These are phyloP conservation scores for Sugiyamaella pinicola DNA, from an alignment of 1,139 yeast species.

Conservation along the genomic window DNA sequence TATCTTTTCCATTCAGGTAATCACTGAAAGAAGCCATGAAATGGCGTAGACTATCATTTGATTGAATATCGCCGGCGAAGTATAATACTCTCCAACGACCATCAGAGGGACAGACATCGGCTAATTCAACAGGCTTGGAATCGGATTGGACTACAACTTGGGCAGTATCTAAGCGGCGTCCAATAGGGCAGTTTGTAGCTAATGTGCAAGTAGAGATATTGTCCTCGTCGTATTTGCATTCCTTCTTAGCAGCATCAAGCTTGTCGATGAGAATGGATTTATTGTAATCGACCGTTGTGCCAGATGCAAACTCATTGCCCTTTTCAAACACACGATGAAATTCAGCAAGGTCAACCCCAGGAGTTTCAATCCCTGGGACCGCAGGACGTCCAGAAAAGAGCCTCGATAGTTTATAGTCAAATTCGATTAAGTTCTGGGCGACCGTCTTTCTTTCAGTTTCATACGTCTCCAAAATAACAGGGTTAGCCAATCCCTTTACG, in stretches of 20 bases:
- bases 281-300: slow-evolving; percentile 42
- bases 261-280: slow-evolving; percentile 33
- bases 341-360: slow-evolving; percentile 41
- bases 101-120: slow-evolving; percentile 39
- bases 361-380: slow-evolving; percentile 31
- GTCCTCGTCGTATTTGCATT: slow-evolving; percentile 3
- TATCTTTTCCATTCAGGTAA: slow-evolving; percentile 28
- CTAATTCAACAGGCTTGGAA: slow-evolving; percentile 38
- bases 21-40: slow-evolving; percentile 31
- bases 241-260: slow-evolving; percentile 18
- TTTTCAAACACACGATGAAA: slow-evolving; percentile 39
- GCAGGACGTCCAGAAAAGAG: slow-evolving; percentile 44
- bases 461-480: slow-evolving; percentile 41
- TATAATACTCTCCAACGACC: slow-evolving; percentile 40
- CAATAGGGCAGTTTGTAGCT: slow-evolving; percentile 40
- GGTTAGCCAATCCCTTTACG: slow-evolving; percentile 39
- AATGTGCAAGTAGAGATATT: slow-evolving; percentile 15
- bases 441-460: slow-evolving; percentile 42
- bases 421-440: slow-evolving; percentile 44
- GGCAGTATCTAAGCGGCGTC: slow-evolving; percentile 40
- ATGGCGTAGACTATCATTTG: slow-evolving; percentile 23
- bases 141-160: slow-evolving; percentile 36
- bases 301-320: slow-evolving; percentile 44
- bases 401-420: slow-evolving; percentile 43
- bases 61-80: slow-evolving; percentile 39